Conservation (phyloP, 768 basidiomycete genomes). For the Chalciporus sphaerocephalus region DNA sequence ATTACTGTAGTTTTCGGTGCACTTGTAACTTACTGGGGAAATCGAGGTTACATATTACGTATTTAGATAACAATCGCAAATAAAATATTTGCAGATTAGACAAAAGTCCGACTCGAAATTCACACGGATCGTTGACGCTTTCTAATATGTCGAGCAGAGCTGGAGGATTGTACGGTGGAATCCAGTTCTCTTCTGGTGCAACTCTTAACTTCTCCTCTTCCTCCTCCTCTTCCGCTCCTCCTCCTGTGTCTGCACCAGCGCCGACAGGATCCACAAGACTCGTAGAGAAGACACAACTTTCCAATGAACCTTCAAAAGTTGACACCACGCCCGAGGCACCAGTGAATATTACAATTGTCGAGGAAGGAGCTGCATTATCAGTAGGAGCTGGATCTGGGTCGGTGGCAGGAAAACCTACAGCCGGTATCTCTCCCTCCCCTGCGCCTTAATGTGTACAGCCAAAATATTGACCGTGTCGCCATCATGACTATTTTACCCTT, state of each 20-base stretch:
- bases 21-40: no score
- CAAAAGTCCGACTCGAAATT: slow-evolving; percentile 5
- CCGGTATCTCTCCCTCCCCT: slow-evolving; percentile 50
- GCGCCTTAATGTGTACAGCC: slow-evolving; percentile 34
- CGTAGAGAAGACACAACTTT: slow-evolving; percentile 18
- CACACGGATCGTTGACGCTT: slow-evolving; percentile 17
- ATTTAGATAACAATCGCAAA: no score
- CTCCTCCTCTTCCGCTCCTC: slow-evolving; percentile 37
- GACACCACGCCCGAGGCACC: slow-evolving; percentile 26
- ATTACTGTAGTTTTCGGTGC: neutral
- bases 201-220: slow-evolving; percentile 45
- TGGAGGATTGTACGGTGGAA: slow-evolving; percentile 82
- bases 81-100: neutral
- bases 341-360: slow-evolving; percentile 21
- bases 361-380: slow-evolving; percentile 23
- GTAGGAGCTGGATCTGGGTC: slow-evolving; percentile 28
- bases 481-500: slow-evolving; percentile 29
- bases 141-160: slow-evolving; percentile 69
- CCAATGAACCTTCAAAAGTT: slow-evolving; percentile 17
- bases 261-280: slow-evolving; percentile 14
- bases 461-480: slow-evolving; percentile 37
- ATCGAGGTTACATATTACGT: no score
- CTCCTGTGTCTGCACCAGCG: slow-evolving; percentile 19
- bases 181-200: slow-evolving; percentile 73
- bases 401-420: slow-evolving; percentile 46